Evolutionary conservation across 345 rosid genomes (phyloP).

Genomic region (Punica granatum): DNA sequence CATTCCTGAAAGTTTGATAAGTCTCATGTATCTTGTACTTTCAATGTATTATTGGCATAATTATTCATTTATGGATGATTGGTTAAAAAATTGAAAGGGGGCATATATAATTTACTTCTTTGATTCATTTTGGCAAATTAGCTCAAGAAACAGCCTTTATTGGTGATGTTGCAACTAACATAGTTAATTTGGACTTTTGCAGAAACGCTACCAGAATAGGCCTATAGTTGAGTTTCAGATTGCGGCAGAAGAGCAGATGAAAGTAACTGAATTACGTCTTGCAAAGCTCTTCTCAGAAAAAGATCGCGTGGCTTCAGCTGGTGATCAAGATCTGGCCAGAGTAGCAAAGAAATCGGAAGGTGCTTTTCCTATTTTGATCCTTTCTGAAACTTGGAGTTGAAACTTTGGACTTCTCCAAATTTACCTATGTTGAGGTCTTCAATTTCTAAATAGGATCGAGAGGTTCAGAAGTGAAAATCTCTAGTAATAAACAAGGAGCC

Average conservation of each 20-base stretch:
- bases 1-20: background rate
- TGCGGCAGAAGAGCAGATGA: slow-evolving; percentile 92
- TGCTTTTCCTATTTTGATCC: slow-evolving; percentile 15
- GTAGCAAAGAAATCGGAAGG: slow-evolving; percentile 49
- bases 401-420: background rate
- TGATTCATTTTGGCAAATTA: background rate
- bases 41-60: background rate
- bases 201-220: slow-evolving; percentile 72
- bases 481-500: background rate
- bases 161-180: background rate
- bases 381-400: background rate
- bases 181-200: slow-evolving; percentile 1
- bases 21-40: background rate
- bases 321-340: slow-evolving; percentile 13
- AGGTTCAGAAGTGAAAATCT: background rate
- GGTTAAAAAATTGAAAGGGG: too few species aligned
- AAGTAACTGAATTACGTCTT: slow-evolving; percentile 74
- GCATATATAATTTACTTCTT: too few species aligned
- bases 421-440: background rate
- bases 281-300: slow-evolving; percentile 57
- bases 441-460: background rate
- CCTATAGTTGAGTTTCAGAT: slow-evolving; percentile 74
- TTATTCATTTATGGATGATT: too few species aligned
- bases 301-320: slow-evolving; percentile 20
- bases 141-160: background rate